Conservation (phyloP, 78 protist genomes). For the Dictyostelium purpureum region DNA sequence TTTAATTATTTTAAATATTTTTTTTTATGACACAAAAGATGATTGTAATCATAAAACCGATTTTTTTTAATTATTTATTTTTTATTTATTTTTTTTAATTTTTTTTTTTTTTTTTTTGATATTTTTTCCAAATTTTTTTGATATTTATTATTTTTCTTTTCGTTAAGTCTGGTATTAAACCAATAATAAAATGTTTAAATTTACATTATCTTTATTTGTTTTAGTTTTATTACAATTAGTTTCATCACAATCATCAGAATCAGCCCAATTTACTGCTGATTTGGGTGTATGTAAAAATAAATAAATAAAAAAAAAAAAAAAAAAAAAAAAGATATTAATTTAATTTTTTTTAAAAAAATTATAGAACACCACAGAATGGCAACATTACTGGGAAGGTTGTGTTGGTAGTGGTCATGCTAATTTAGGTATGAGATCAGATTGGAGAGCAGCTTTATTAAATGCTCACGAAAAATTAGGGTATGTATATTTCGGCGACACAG, state of each 20-base stretch:
- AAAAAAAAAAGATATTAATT: neutral
- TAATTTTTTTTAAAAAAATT: neutral
- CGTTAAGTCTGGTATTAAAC: neutral
- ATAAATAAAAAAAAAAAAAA: neutral
- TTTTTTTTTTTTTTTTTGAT: no score
- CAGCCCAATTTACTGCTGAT: slow-evolving; percentile 8
- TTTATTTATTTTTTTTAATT: no score
- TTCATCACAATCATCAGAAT: slow-evolving; percentile 9
- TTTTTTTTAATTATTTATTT: no score
- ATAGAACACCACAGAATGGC: slow-evolving; percentile 53
- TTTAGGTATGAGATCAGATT: slow-evolving; percentile 56
- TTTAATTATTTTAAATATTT: no score
- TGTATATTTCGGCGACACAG: no score
- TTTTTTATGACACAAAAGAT: no score
- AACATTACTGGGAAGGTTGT: slow-evolving; percentile 76
- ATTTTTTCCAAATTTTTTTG: no score
- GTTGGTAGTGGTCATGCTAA: slow-evolving; percentile 80
- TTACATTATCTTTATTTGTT: slow-evolving; percentile 10
- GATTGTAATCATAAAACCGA: no score
- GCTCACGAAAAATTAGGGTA: slow-evolving; percentile 45
- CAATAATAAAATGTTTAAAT: neutral
- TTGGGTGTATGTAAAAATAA: slow-evolving; percentile 2
- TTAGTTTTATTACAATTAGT: slow-evolving; percentile 12
- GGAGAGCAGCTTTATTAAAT: slow-evolving; percentile 41
- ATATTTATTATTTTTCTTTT: neutral